Evolutionary conservation across 257 asterid genomes (phyloP).

Genomic region (Leptodermis oblonga): DNA sequence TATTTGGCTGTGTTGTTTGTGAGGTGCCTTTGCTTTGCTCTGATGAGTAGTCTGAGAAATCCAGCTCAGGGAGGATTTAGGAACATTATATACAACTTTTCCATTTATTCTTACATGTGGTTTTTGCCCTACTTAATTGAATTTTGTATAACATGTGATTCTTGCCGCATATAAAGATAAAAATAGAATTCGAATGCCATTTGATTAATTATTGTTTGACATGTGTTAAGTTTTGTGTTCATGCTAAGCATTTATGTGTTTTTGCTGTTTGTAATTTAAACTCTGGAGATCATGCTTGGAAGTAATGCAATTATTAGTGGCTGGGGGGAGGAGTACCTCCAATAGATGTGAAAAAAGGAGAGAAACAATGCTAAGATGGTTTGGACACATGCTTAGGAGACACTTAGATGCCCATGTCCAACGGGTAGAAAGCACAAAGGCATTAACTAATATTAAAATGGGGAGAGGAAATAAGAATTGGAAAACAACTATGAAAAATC

Average conservation of each 20-base stretch:
- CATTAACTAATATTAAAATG: no score
- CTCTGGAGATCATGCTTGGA: background rate
- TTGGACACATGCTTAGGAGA: no score
- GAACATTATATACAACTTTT: background rate
- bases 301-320: no score
- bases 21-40: background rate
- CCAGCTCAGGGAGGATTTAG: background rate
- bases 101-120: background rate
- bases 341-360: no score
- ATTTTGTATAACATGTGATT: background rate
- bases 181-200: no score
- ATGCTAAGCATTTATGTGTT: background rate
- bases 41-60: background rate
- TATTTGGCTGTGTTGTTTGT: background rate
- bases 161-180: background rate
- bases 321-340: no score
- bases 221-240: background rate
- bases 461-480: no score
- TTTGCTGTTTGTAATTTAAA: background rate
- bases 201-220: background rate
- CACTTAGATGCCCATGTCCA: no score
- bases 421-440: no score
- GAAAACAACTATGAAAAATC: no score
- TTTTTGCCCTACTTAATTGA: no score
- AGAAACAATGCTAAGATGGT: no score